These are phyloP conservation scores for Calendula officinalis DNA, from an alignment of 129 eudicot genomes.

Conservation along the genomic window DNA sequence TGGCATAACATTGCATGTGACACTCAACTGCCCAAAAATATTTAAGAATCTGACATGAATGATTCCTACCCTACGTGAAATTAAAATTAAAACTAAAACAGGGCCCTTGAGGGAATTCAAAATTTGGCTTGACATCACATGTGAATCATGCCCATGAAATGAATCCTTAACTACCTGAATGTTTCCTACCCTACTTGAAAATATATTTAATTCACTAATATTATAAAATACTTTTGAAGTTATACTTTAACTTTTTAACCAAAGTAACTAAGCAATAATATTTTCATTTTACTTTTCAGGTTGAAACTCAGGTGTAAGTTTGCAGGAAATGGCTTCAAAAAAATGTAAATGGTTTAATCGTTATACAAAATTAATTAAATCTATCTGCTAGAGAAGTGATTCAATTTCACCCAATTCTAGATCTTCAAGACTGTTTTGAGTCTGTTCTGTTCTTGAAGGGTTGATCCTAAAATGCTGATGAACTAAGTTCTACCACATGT, in stretches of 20 bases:
- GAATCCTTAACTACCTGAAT: constrained; percentile 20
- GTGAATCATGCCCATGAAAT: constrained; percentile 24
- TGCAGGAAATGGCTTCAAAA: constrained; percentile 36
- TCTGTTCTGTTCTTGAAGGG: not conserved
- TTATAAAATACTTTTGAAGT: not conserved
- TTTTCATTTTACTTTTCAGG: constrained; percentile 36
- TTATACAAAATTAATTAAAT: constrained; percentile 24
- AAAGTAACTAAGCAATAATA: constrained; percentile 1
- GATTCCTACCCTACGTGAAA: constrained; percentile 27
- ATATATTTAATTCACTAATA: constrained; percentile 4
- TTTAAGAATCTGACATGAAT: constrained; percentile 9
- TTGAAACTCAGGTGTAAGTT: constrained; percentile 37
- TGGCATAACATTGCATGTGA: constrained; percentile 39
- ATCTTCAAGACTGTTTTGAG: constrained; percentile 39
- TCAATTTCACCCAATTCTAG: constrained; percentile 25
- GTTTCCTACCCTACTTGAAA: constrained; percentile 28
- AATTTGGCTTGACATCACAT: constrained; percentile 28
- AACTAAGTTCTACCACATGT: constrained; percentile 20
- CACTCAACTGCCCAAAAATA: constrained; percentile 22
- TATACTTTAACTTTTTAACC: not conserved
- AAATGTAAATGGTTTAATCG: constrained; percentile 22
- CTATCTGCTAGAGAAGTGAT: constrained; percentile 23
- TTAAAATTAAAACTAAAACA: not conserved
- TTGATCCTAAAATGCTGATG: not conserved
- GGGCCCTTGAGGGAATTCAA: constrained; percentile 21